Base-by-base conservation (phyloP, 495 filamentous ascomycete genomes). In the Bombardia bombarda region DNA sequence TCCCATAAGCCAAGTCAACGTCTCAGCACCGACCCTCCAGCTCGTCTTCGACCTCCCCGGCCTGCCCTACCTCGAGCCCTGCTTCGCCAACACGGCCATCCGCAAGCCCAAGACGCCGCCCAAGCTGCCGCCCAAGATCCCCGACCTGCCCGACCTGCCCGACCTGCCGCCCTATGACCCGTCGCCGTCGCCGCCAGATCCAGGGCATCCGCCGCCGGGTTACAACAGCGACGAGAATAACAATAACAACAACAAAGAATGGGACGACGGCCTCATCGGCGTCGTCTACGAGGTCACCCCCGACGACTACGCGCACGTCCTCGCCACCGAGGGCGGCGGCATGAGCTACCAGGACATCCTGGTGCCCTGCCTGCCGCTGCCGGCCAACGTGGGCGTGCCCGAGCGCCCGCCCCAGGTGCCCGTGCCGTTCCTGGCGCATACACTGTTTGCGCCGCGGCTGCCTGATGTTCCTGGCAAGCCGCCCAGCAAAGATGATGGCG, bases 231-330 rank as follows among this genome's bases (percentile, higher is more conserved):
- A n/a, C n/a, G n/a, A n/a, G n/a, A n/a, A n/a, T n/a, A n/a, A n/a
- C 37, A 25, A 20, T 7, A 21, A 69, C 45, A 72, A 73, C 53
- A 63, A 66, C 34, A 67, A 59, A 16, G 49, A 55, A 21, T 90
- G 87, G 86, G 63, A 75, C 46, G 86, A 84, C 48, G 86, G 87
- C 14, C 73, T 98, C 9, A 74, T 95, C 33, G 92, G 92, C 32
- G 85, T 95, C 17, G 92, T 96, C 25, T 98, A 98, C 71, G 88
- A 96, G 65, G 83, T 97, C 20, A 92, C 87, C 2, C 59, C 66
- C 2, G 54, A 67, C 6, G 92, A 98, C 68, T 98, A 84, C 57
- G 78, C 82, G 3, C 83, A 76, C 41, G 92, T 98, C 51, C 82
- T 97, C 43, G 80, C 82, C 3, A 95, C 87, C 2, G 92, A 98